These are phyloP conservation scores for Yamadazyma blattariae DNA, from an alignment of 1,139 yeast species.

Conservation along the genomic window DNA sequence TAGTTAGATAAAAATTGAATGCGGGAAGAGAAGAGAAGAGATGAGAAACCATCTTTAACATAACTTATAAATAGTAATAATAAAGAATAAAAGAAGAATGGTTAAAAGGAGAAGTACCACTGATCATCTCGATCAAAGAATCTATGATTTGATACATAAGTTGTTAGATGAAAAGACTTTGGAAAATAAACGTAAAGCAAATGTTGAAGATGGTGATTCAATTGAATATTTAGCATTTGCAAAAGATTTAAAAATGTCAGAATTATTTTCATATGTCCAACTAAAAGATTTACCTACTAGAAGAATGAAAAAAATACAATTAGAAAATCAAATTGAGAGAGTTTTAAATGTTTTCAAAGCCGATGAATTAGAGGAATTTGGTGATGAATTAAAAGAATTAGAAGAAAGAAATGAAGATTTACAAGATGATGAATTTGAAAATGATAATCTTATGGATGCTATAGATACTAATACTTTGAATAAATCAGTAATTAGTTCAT, in stretches of 20 bases:
- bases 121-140: conserved; percentile 46
- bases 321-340: conserved; percentile 58
- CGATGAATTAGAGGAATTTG: conserved; percentile 42
- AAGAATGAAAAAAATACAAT: conserved; percentile 55
- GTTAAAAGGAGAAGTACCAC: conserved; percentile 17
- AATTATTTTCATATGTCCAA: conserved; percentile 54
- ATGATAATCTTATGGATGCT: conserved; percentile 58
- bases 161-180: conserved; percentile 52
- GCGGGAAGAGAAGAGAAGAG: not conserved
- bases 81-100: conserved; percentile 1
- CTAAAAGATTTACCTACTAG: conserved; percentile 61
- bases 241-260: conserved; percentile 49
- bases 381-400: conserved; percentile 29
- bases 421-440: conserved; percentile 36
- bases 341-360: conserved; percentile 47
- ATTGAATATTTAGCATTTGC: conserved; percentile 54
- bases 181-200: conserved; percentile 30
- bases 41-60: not conserved
- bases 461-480: conserved; percentile 66
- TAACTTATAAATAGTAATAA: not conserved
- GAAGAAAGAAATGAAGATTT: conserved; percentile 36
- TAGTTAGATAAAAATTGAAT: not conserved
- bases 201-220: conserved; percentile 29
- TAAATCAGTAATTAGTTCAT: conserved; percentile 68
- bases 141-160: conserved; percentile 47